phyloP scores from a whole-genome alignment of 108 stramenopile genomes.

The Conticribra guillardii region DNA sequence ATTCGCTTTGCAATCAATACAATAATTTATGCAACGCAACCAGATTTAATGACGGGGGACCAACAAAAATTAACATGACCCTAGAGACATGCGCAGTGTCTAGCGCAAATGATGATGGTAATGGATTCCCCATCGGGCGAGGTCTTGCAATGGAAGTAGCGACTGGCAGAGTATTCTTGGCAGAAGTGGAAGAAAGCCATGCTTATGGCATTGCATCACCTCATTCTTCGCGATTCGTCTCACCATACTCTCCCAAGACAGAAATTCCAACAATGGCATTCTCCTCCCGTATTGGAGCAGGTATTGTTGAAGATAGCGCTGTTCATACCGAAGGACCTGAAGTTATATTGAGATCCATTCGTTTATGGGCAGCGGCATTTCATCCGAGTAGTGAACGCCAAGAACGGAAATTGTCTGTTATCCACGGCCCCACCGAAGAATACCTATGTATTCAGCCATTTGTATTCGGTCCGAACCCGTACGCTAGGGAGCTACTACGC shows the following conservation, averaged over 20 bases:
- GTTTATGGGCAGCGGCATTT: constrained; percentile 62
- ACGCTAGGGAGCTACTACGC: constrained; percentile 51
- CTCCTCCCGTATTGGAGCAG: not conserved
- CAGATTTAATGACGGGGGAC: not conserved
- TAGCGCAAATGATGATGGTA: constrained; percentile 61
- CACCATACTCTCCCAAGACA: not conserved
- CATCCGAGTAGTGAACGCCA: constrained; percentile 5
- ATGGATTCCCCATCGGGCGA: constrained; percentile 64
- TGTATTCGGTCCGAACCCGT: constrained; percentile 43
- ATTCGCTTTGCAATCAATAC: not conserved
- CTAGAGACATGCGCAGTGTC: constrained; percentile 70
- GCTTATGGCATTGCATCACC: not conserved
- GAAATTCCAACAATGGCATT: not conserved
- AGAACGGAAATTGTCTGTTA: constrained; percentile 34
- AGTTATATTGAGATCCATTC: constrained; percentile 52
- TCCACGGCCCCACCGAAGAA: constrained; percentile 49
- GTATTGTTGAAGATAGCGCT: constrained; percentile 4
- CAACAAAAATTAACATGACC: constrained; percentile 46
- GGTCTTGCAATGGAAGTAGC: constrained; percentile 67
- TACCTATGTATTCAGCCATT: constrained; percentile 59
- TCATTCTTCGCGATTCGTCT: not conserved
- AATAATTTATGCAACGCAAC: not conserved
- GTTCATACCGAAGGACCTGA: constrained; percentile 55
- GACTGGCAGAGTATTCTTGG: constrained; percentile 68
- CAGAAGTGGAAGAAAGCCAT: constrained; percentile 40